Percentiles rank a stretch among this genome's conserved stretches.
phyloP scores from a whole-genome alignment of 1,284 basidiomycete species.

The Cryptococcus sp. region DNA sequence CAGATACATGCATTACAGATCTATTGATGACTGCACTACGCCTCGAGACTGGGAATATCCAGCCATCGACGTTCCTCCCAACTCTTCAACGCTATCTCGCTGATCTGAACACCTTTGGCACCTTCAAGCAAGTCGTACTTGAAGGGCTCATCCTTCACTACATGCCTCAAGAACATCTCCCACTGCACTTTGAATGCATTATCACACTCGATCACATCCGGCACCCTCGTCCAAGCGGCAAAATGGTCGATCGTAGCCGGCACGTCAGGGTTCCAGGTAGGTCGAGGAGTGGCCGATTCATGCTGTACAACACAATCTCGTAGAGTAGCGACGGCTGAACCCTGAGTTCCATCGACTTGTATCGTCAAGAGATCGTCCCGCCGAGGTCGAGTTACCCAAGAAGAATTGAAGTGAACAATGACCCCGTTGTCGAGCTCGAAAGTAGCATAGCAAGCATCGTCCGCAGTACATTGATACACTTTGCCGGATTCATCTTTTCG shows the following conservation, averaged over 20 bases:
- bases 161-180: slow-evolving; percentile 20
- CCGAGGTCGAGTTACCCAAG: slow-evolving; percentile 15
- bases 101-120: slow-evolving; percentile 16
- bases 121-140: slow-evolving; percentile 19
- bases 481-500: slow-evolving; percentile 14
- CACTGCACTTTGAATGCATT: slow-evolving; percentile 24
- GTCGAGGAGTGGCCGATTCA: slow-evolving; percentile 15
- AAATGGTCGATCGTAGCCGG: slow-evolving; percentile 15
- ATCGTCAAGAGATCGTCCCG: slow-evolving; percentile 18
- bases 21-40: no score
- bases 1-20: no score
- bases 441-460: slow-evolving; percentile 19
- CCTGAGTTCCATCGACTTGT: slow-evolving; percentile 16
- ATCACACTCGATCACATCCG: slow-evolving; percentile 12
- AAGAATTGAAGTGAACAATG: slow-evolving; percentile 19
- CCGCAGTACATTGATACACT: slow-evolving; percentile 17
- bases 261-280: slow-evolving; percentile 20
- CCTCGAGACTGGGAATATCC: slow-evolving; percentile 9
- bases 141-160: slow-evolving; percentile 16
- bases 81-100: slow-evolving; percentile 16
- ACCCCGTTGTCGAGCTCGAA: slow-evolving; percentile 19
- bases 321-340: slow-evolving; percentile 14
- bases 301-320: slow-evolving; percentile 21
- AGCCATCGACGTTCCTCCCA: slow-evolving; percentile 16
- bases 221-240: slow-evolving; percentile 14